phyloP scores from a whole-genome alignment of 1,284 basidiomycete species.

The Anthracocystis walkeri region DNA sequence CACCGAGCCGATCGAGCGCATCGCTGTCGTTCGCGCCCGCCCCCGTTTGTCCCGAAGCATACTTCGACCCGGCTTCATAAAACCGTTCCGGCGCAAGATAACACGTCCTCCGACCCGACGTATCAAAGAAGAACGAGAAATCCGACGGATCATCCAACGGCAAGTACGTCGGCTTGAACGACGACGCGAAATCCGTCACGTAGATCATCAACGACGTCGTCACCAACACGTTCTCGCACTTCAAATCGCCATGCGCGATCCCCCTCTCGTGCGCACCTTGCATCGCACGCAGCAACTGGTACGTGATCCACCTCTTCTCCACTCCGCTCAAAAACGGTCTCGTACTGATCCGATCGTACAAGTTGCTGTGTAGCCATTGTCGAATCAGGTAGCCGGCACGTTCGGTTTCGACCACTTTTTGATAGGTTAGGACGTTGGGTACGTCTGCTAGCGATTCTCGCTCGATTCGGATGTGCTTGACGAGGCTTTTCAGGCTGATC shows the following conservation, averaged over 20 bases:
- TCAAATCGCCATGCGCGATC: slow-evolving; percentile 95
- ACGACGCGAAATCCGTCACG: slow-evolving; percentile 92
- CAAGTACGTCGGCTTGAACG: slow-evolving; percentile 93
- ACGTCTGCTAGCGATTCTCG: slow-evolving; percentile 86
- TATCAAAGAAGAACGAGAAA: slow-evolving; percentile 98
- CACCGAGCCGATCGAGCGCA: slow-evolving; percentile 23
- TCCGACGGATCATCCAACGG: slow-evolving; percentile 97
- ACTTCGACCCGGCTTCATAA: slow-evolving; percentile 80
- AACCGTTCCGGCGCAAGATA: slow-evolving; percentile 97
- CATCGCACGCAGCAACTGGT: slow-evolving; percentile 88
- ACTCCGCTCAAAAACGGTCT: slow-evolving; percentile 90
- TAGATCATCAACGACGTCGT: slow-evolving; percentile 96
- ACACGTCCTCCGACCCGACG: slow-evolving; percentile 89
- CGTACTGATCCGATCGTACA: slow-evolving; percentile 98
- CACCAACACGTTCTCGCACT: slow-evolving; percentile 96
- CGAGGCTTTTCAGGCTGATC: slow-evolving; percentile 77
- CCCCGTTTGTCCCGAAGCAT: slow-evolving; percentile 6
- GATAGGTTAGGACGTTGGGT: slow-evolving; percentile 89
- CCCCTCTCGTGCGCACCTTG: slow-evolving; percentile 82
- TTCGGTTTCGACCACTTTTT: slow-evolving; percentile 92
- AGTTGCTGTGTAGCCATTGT: slow-evolving; percentile 92
- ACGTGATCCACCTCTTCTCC: slow-evolving; percentile 99
- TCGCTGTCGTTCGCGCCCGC: neutral
- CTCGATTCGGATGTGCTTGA: slow-evolving; percentile 79
- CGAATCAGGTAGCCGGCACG: slow-evolving; percentile 94